phyloP scores from a whole-genome alignment of 1,284 basidiomycete genomes.

The Malassezia globosa region DNA sequence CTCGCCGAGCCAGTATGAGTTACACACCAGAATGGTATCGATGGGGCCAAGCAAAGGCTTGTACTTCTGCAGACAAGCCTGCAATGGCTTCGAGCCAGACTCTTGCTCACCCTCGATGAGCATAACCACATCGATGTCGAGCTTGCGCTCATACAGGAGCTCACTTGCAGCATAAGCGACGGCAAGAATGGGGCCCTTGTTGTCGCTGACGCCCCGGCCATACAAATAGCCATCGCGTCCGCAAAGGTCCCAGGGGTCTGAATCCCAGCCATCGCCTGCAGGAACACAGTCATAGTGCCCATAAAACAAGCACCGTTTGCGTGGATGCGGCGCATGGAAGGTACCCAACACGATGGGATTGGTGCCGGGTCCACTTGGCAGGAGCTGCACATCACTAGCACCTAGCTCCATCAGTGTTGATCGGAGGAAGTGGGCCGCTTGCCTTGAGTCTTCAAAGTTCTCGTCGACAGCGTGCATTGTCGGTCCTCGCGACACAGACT shows the following conservation, averaged over 20 bases:
- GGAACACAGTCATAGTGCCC: constrained; percentile 43
- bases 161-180: constrained; percentile 77
- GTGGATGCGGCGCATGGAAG: constrained; percentile 14
- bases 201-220: constrained; percentile 65
- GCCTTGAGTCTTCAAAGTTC: constrained; percentile 60
- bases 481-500: constrained; percentile 6
- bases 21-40: constrained; percentile 50
- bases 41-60: constrained; percentile 50
- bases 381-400: constrained; percentile 29
- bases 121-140: constrained; percentile 78
- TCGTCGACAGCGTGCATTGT: constrained; percentile 47
- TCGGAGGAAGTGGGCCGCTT: constrained; percentile 39
- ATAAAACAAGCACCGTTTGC: constrained; percentile 32
- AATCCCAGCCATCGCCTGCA: constrained; percentile 56
- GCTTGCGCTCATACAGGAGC: constrained; percentile 59
- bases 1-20: constrained; percentile 94
- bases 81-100: constrained; percentile 74
- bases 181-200: constrained; percentile 88
- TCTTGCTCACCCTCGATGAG: constrained; percentile 95
- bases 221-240: constrained; percentile 86
- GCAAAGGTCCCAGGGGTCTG: constrained; percentile 68
- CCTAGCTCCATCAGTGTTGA: constrained; percentile 30
- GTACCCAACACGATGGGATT: constrained; percentile 41
- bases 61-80: constrained; percentile 60
- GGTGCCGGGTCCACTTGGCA: constrained; percentile 22